Base-by-base conservation (phyloP, 2,329 filamentous ascomycete species). In the Colletotrichum agaves region DNA sequence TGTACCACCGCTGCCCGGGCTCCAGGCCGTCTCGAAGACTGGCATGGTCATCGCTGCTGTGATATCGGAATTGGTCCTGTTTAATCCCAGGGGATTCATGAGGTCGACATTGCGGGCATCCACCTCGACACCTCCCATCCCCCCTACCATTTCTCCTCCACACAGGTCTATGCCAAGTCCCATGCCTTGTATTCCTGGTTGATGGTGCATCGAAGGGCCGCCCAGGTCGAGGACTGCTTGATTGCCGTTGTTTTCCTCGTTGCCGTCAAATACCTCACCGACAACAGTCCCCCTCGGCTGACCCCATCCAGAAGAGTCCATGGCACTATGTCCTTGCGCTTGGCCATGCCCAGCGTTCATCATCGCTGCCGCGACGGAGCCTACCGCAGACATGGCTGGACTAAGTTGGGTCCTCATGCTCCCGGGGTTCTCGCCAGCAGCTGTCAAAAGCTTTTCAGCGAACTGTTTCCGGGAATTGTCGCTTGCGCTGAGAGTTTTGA, bases 401-500 rank as follows among this genome's bases (percentile, higher is more conserved):
- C 76, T 78, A 5, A 79, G 72, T 3, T 74, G 72, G 62, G 78
- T 77, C 47, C 76, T 72, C 75, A 78, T 77, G 1, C 75, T 75
- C 7, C 76, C 78, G 0, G 80, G 79, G 47, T 79, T 80, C 69
- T 82, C 78, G 4, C 75, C 74, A 8, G 80, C 81, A 63, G 82
- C 80, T 55, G 78, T 76, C 5, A 83, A 72, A 2, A 84, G 76
- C 27, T 81, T 73, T 63, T 82, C 80, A 3, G 82, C 81, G 60
- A 79, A 84, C 67, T 81, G 79, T 19, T 75, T 76, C 46, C 81
- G 75, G 63, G 79, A 81, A 59, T 83, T 83, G 4, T 81, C 81
- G 41, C 79, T 83, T 5, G 79, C 77, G 55, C 80, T 82, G 15
- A 84, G 72, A 0, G 79, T 82, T 43, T 77, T 78, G 13, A 84